These are phyloP conservation scores for Persicaria tinctoria DNA, from an alignment of 148 eudicot species.

Conservation along the genomic window DNA sequence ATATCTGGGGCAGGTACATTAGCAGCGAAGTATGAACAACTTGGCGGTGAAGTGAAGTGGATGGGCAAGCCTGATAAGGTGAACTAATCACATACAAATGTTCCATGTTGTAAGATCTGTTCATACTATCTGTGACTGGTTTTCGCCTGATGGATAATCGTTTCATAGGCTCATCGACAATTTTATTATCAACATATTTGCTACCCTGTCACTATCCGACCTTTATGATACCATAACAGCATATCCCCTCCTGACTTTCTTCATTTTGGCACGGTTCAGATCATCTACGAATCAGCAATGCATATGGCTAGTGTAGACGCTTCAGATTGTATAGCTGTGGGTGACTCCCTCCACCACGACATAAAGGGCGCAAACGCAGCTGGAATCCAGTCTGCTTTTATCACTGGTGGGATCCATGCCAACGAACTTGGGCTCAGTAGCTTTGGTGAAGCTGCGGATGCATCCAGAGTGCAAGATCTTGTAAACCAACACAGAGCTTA, in stretches of 20 bases:
- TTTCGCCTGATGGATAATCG: neutral
- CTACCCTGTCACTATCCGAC: neutral
- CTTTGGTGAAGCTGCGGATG: slow-evolving; percentile 56
- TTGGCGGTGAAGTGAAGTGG: slow-evolving; percentile 97
- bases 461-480: slow-evolving; percentile 51
- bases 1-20: slow-evolving; percentile 43
- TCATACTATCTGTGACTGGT: neutral
- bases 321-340: slow-evolving; percentile 76
- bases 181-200: neutral
- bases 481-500: slow-evolving; percentile 45
- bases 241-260: neutral
- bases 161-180: neutral
- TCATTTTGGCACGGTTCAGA: slow-evolving; percentile 24
- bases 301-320: slow-evolving; percentile 67
- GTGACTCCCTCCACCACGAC: slow-evolving; percentile 92
- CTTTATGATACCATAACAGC: neutral
- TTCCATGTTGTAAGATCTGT: neutral
- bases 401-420: slow-evolving; percentile 81
- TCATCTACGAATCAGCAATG: slow-evolving; percentile 76
- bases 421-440: slow-evolving; percentile 59
- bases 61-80: slow-evolving; percentile 98
- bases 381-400: slow-evolving; percentile 58
- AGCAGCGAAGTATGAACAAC: slow-evolving; percentile 78
- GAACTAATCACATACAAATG: slow-evolving; percentile 1
- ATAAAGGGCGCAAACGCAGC: slow-evolving; percentile 82